phyloP scores from a whole-genome alignment of 208 protist species.

The Lotmaria passim region DNA sequence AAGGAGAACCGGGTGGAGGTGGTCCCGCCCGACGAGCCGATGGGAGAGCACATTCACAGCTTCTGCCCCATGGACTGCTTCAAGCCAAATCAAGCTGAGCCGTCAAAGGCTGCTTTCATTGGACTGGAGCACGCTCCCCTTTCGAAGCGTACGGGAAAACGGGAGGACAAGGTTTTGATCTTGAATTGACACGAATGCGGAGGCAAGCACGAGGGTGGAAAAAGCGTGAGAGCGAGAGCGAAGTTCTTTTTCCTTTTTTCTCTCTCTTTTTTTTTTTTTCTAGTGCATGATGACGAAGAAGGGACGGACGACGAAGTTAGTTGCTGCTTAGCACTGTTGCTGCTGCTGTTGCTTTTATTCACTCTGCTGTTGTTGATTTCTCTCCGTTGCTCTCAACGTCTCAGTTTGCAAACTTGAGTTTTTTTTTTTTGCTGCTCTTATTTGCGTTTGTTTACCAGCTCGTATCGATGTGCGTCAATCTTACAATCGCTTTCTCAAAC shows the following conservation, averaged over 20 bases:
- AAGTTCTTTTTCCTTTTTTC: neutral
- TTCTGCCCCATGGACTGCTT: slow-evolving; percentile 64
- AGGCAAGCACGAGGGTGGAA: neutral
- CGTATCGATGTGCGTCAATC: too few species aligned
- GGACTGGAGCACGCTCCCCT: slow-evolving; percentile 83
- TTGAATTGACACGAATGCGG: slow-evolving; percentile 44
- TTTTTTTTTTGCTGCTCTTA: slow-evolving; percentile 9
- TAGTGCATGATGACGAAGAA: too few species aligned
- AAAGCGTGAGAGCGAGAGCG: neutral
- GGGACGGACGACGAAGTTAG: too few species aligned
- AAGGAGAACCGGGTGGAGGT: slow-evolving; percentile 69
- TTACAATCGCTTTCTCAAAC: too few species aligned
- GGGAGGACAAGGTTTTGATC: slow-evolving; percentile 82
- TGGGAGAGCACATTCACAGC: slow-evolving; percentile 64
- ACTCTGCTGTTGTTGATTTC: too few species aligned
- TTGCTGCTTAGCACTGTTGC: too few species aligned
- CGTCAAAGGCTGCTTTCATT: slow-evolving; percentile 78
- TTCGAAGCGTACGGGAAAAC: slow-evolving; percentile 53
- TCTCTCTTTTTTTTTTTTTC: slow-evolving; percentile 7
- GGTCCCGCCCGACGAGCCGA: slow-evolving; percentile 54
- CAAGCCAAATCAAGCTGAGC: slow-evolving; percentile 65
- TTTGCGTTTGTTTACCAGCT: slow-evolving; percentile 7
- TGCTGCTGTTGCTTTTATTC: too few species aligned
- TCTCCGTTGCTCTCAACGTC: too few species aligned
- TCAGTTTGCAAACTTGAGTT: too few species aligned